These are phyloP conservation scores for Diaporthe humulicola DNA, from an alignment of 2,329 filamentous ascomycete genomes.

Conservation along the genomic window DNA sequence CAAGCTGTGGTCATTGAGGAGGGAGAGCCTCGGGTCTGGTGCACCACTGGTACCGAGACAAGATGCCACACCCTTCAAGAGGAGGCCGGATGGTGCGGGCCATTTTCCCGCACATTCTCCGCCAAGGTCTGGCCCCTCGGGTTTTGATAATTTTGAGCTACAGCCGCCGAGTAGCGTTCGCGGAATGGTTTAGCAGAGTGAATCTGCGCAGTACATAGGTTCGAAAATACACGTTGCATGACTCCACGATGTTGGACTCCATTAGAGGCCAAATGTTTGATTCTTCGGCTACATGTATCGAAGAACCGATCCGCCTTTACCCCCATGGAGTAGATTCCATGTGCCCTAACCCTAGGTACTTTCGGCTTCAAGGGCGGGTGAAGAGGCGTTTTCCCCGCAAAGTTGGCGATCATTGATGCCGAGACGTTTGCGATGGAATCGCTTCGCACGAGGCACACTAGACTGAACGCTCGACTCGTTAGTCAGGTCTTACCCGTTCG, in stretches of 20 bases:
- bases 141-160: conserved; percentile 22
- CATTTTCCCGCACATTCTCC: conserved; percentile 14
- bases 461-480: background rate
- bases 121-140: background rate
- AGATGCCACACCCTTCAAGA: background rate
- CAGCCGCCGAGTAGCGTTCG: conserved; percentile 23
- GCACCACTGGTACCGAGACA: background rate
- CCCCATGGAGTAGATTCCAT: background rate
- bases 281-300: background rate
- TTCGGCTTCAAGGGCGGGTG: background rate
- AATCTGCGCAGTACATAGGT: background rate
- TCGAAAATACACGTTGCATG: background rate
- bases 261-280: background rate
- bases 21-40: conserved; percentile 3
- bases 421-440: conserved; percentile 4
- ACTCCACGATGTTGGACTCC: background rate
- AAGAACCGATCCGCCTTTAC: background rate
- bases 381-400: conserved; percentile 23
- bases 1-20: conserved; percentile 39
- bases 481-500: conserved; percentile 1
- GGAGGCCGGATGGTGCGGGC: conserved; percentile 13
- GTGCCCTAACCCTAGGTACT: conserved; percentile 1
- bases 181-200: background rate
- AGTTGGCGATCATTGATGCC: conserved; percentile 14
- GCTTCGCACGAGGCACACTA: conserved; percentile 1